phyloP scores from a whole-genome alignment of 768 basidiomycete species.

The Phaeolepiota aurea region DNA sequence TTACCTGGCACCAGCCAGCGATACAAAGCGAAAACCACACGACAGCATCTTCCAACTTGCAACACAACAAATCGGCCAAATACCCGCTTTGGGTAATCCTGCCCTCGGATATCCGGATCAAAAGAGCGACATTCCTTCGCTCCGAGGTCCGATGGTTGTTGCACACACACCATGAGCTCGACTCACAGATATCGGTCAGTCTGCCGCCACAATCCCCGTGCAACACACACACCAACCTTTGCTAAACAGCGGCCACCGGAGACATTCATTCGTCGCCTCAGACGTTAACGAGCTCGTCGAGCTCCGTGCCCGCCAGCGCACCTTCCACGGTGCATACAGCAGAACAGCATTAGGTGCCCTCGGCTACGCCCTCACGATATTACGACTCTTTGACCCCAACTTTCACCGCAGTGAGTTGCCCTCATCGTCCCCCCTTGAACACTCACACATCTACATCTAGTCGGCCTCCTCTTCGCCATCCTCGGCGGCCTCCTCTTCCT shows the following conservation, averaged over 20 bases:
- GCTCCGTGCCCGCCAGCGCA: constrained; percentile 71
- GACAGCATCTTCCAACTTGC: too few species aligned
- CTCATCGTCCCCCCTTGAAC: neutral
- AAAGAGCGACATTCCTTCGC: too few species aligned
- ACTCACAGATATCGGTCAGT: constrained; percentile 10
- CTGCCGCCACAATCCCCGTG: neutral
- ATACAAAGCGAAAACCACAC: constrained; percentile 12
- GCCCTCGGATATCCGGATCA: too few species aligned
- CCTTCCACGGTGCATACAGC: constrained; percentile 77
- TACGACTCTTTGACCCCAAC: constrained; percentile 69
- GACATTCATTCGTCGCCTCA: constrained; percentile 39
- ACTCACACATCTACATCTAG: constrained; percentile 13
- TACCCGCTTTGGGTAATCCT: too few species aligned
- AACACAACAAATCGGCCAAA: too few species aligned
- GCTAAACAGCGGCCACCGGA: constrained; percentile 21
- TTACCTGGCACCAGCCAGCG: constrained; percentile 11
- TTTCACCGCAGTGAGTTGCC: constrained; percentile 61
- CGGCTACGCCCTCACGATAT: constrained; percentile 63
- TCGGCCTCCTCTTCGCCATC: constrained; percentile 57
- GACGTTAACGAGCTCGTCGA: constrained; percentile 62
- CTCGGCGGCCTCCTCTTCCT: constrained; percentile 55
- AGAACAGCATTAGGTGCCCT: constrained; percentile 69
- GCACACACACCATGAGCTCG: constrained; percentile 3
- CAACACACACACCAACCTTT: neutral
- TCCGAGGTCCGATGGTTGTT: constrained; percentile 2